A percentile compares a stretch with the other conserved stretches of the same genome.
phyloP scores from a whole-genome alignment of 257 asterid species.

The Solanum piurae region DNA sequence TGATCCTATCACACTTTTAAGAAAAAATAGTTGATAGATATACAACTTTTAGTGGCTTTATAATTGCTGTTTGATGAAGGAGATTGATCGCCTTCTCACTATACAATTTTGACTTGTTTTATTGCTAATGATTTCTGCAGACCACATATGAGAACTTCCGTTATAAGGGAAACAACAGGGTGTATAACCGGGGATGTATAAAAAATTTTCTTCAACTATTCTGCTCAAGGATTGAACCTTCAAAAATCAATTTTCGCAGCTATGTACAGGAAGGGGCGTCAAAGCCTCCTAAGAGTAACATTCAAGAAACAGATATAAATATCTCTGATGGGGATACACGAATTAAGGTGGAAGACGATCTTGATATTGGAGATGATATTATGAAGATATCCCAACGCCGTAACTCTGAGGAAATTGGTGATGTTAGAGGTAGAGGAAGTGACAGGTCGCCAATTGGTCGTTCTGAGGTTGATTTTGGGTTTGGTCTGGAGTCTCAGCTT shows the following conservation, averaged over 20 bases:
- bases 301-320: neutral
- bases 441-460: neutral
- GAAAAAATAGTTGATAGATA: neutral
- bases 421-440: slow-evolving; percentile 3
- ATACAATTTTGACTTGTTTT: neutral
- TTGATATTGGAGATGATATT: slow-evolving; percentile 30
- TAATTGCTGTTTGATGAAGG: neutral
- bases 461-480: slow-evolving; percentile 5
- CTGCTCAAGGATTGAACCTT: slow-evolving; percentile 23
- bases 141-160: slow-evolving; percentile 66
- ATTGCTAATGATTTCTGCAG: slow-evolving; percentile 14
- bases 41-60: neutral
- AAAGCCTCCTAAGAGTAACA: slow-evolving; percentile 4
- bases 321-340: slow-evolving; percentile 8
- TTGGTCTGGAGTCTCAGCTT: slow-evolving; percentile 3
- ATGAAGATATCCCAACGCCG: slow-evolving; percentile 28
- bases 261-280: slow-evolving; percentile 8
- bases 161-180: slow-evolving; percentile 19
- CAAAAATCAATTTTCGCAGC: slow-evolving; percentile 18
- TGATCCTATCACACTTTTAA: neutral
- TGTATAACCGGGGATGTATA: slow-evolving; percentile 23
- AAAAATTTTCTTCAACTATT: slow-evolving; percentile 25
- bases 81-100: neutral
- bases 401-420: slow-evolving; percentile 9
- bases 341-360: slow-evolving; percentile 35